phyloP scores from a whole-genome alignment of 164 flowering plant genomes.

The Pachysandra terminalis region DNA sequence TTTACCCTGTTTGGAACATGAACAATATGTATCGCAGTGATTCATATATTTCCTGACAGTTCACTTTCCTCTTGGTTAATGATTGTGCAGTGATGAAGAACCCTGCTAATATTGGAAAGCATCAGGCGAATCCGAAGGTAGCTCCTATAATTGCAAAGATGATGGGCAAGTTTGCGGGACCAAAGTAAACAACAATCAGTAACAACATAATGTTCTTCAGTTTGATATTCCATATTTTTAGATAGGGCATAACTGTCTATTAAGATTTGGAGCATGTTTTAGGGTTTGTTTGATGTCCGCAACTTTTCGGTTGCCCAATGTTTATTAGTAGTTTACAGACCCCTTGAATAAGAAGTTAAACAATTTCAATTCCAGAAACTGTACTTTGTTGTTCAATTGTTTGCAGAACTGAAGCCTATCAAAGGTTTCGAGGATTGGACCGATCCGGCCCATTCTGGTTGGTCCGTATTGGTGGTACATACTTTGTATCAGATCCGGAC shows the following conservation, averaged over 20 bases:
- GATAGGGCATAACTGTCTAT: background rate
- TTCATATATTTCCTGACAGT: background rate
- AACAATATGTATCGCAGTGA: background rate
- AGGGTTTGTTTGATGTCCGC: background rate
- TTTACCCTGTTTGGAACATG: background rate
- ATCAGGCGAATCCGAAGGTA: constrained; percentile 89
- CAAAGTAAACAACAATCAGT: constrained; percentile 28
- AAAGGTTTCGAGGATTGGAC: no score
- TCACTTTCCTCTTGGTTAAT: background rate
- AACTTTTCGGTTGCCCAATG: background rate
- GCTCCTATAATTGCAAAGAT: constrained; percentile 96
- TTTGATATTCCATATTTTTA: background rate
- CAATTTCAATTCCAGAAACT: no score
- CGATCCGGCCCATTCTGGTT: no score
- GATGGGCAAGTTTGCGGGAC: constrained; percentile 85
- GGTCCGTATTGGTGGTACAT: no score
- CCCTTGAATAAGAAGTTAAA: no score
- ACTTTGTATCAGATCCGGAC: no score
- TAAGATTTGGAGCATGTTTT: background rate
- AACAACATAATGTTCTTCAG: background rate
- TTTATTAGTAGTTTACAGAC: no score
- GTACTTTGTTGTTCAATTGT: no score
- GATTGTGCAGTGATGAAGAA: constrained; percentile 84
- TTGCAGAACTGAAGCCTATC: no score
- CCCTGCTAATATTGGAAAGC: constrained; percentile 94